These are phyloP conservation scores for Xerocomus brunneocitrinus DNA, from an alignment of 768 basidiomycete species.

Conservation along the genomic window DNA sequence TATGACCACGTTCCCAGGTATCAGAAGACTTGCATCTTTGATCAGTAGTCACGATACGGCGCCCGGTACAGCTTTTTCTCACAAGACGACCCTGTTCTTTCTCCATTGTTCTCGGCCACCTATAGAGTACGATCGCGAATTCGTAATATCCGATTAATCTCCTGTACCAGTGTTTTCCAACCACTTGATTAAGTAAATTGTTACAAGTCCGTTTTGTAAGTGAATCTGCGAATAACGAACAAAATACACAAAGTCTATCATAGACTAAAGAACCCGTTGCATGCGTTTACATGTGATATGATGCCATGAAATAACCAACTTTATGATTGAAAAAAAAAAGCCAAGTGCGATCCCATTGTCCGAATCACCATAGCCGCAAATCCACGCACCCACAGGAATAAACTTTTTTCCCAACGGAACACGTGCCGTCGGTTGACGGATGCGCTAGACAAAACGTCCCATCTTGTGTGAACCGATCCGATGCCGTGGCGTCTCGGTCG, in stretches of 20 bases:
- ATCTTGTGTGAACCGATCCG: constrained; percentile 11
- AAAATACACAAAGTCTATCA: constrained; percentile 22
- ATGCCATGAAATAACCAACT: constrained; percentile 20
- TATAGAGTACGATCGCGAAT: not conserved
- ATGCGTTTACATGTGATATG: constrained; percentile 24
- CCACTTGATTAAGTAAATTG: not conserved
- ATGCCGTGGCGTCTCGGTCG: constrained; percentile 1
- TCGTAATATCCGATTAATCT: constrained; percentile 9
- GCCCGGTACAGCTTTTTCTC: constrained; percentile 7
- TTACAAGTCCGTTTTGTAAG: constrained; percentile 5
- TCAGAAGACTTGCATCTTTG: constrained; percentile 4
- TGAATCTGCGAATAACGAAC: not conserved
- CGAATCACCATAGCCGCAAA: constrained; percentile 17
- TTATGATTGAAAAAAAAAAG: not conserved
- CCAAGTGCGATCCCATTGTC: not conserved
- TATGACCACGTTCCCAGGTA: constrained; percentile 14
- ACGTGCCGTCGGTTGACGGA: constrained; percentile 8
- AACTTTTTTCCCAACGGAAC: constrained; percentile 15
- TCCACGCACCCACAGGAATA: constrained; percentile 17
- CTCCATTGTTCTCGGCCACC: constrained; percentile 1
- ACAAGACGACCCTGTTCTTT: constrained; percentile 14
- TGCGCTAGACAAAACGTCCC: constrained; percentile 9
- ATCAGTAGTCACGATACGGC: constrained; percentile 10
- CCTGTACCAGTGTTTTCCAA: constrained; percentile 10
- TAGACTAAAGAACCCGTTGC: constrained; percentile 13